phyloP scores from a whole-genome alignment of 768 basidiomycete species.

The Lactarius hengduanensis region DNA sequence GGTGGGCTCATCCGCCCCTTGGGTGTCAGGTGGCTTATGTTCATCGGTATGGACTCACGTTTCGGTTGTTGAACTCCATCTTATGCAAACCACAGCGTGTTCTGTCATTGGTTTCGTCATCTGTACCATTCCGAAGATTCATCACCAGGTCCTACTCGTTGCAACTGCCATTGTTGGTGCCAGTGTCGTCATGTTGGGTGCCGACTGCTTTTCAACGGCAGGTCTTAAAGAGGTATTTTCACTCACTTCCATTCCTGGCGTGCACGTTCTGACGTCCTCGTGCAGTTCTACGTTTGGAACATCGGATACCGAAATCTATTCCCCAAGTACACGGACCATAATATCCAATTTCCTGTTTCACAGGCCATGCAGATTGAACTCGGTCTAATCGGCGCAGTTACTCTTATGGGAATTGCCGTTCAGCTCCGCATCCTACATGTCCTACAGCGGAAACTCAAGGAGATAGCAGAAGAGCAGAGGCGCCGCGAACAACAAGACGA shows the following conservation, averaged over 20 bases:
- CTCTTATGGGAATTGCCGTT: constrained; percentile 85
- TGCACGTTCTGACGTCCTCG: constrained; percentile 21
- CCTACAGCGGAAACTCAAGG: constrained; percentile 73
- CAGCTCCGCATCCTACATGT: constrained; percentile 84
- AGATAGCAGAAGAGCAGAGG: constrained; percentile 74
- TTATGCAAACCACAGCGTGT: constrained; percentile 46
- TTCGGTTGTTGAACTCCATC: constrained; percentile 26
- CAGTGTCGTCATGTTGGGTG: constrained; percentile 85
- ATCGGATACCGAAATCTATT: constrained; percentile 82
- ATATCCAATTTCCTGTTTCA: constrained; percentile 76
- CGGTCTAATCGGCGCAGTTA: constrained; percentile 79
- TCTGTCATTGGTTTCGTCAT: constrained; percentile 77
- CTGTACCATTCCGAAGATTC: constrained; percentile 82
- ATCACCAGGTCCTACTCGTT: constrained; percentile 82
- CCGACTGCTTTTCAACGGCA: constrained; percentile 91
- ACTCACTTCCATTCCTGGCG: constrained; percentile 1
- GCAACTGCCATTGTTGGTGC: constrained; percentile 91
- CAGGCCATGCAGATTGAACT: constrained; percentile 94
- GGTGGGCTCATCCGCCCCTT: constrained; percentile 78
- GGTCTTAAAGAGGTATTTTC: constrained; percentile 81
- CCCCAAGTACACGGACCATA: constrained; percentile 64
- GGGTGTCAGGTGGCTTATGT: constrained; percentile 86
- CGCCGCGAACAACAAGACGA: constrained; percentile 76
- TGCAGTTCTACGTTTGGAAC: constrained; percentile 93
- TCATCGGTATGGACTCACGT: constrained; percentile 58